Base-by-base conservation (phyloP, 371 early-diverging fungal genomes). In the Mucor mucedo region DNA sequence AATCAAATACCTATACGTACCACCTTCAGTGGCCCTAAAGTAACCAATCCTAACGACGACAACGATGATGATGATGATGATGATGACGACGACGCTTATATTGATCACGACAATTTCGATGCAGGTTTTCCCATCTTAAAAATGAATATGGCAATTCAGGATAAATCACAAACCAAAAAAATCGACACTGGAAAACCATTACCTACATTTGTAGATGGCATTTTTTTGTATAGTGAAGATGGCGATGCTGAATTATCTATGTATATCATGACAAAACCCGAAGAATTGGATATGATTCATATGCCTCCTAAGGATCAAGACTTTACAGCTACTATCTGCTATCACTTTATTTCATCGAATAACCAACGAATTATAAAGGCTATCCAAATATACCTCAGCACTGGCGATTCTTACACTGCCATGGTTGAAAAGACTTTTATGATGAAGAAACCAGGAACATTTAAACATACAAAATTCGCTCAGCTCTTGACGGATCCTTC, bases 321-420 rank as follows among this genome's bases (percentile, higher is more conserved):
- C 5, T 55, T 62, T 6, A 55, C 60, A 5, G 66, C 62, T 8
- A 61, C 61, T 8, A 65, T 79, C 6, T 53, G 70, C 1, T 71
- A 52, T 29, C 73, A 75, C 53, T n/a, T 53, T 4, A 14, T 53
- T 0, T 16, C 50, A 3, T 4, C 4, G 21, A 61, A 44, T 1
- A 27, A 29, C 7, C 14, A 33, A 4, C 14, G 9, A 30, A n/a
- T 49, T 41, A 11, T 73, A 8, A 78, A 78, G 27, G 79, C 66
- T 0, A 6, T 78, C 0, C 79, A 78, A 40, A 30, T 75, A 0
- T 75, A 66, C 45, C 4, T 80, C 4, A 65, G 58, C 10, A 70
- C 70, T 1, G 65, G 69, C 2, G 65, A 60, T 29, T 72, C 75
- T 0, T 81, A 69, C 53, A 75, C 72, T 0, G 56, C 75, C 6